Conservation (phyloP, 495 filamentous ascomycete genomes). For the Aspergillus ellipticus region DNA sequence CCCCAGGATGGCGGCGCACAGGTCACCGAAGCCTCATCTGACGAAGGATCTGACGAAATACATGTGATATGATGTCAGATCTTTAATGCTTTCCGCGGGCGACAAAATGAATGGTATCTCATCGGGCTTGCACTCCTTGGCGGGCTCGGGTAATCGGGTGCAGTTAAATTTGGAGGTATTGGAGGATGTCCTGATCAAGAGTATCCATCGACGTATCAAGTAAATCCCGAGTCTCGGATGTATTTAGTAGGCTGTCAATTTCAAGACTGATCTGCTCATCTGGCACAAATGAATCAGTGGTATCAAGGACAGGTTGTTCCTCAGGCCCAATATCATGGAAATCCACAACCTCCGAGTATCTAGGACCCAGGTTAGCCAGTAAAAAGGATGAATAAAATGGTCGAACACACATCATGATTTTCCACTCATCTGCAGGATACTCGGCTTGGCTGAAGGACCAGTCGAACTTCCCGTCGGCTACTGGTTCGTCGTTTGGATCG, state of each 20-base stretch:
- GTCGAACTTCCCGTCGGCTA: slow-evolving; percentile 93
- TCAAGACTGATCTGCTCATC: neutral
- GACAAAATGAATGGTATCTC: neutral
- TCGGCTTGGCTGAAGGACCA: slow-evolving; percentile 99
- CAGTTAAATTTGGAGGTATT: neutral
- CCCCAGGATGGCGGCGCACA: neutral
- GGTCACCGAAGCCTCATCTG: neutral
- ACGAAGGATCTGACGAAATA: neutral
- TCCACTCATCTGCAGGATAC: slow-evolving; percentile 95
- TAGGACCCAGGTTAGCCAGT: slow-evolving; percentile 33
- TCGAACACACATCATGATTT: slow-evolving; percentile 90
- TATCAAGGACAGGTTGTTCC: neutral
- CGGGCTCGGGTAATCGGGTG: neutral
- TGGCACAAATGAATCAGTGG: neutral
- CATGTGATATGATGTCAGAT: slow-evolving; percentile 1
- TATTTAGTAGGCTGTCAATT: neutral
- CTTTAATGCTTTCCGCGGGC: too few species aligned
- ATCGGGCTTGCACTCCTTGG: neutral
- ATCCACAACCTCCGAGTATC: slow-evolving; percentile 98
- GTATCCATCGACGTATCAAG: neutral
- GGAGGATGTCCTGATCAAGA: neutral
- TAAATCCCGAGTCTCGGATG: neutral
- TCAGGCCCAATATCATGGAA: slow-evolving; percentile 78
- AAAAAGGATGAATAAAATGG: neutral
- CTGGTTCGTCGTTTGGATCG: slow-evolving; percentile 92